Conservation (phyloP, 441 rosid genomes). For the Gossypium davidsonii region DNA sequence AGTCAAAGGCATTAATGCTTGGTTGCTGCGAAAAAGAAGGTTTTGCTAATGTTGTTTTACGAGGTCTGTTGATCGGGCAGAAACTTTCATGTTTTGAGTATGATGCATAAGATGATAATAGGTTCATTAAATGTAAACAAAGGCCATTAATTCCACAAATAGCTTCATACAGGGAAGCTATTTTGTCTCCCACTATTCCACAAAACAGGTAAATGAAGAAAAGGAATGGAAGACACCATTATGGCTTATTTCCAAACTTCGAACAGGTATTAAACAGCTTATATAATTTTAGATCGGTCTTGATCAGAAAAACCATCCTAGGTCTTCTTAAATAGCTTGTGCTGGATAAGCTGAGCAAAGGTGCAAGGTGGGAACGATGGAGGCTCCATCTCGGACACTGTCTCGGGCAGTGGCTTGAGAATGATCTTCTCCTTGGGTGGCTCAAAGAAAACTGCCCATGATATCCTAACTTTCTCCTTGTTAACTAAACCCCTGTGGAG, state of each 20-base stretch:
- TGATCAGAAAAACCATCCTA: constrained; percentile 20
- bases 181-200: background rate
- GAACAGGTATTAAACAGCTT: background rate
- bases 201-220: background rate
- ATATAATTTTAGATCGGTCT: background rate
- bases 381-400: constrained; percentile 56
- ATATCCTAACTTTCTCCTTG: constrained; percentile 87
- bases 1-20: background rate
- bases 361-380: constrained; percentile 81
- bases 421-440: constrained; percentile 90
- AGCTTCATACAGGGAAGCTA: background rate
- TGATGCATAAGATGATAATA: background rate
- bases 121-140: background rate
- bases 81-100: background rate
- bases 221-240: background rate
- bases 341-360: constrained; percentile 68
- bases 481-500: constrained; percentile 85
- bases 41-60: background rate
- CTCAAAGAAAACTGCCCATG: constrained; percentile 95
- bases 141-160: background rate
- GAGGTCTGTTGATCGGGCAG: background rate
- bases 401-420: constrained; percentile 68
- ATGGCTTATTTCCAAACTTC: background rate
- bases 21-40: background rate
- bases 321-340: constrained; percentile 69